Conservation (phyloP, 495 filamentous ascomycete genomes). For the Penicillium odoratum region DNA sequence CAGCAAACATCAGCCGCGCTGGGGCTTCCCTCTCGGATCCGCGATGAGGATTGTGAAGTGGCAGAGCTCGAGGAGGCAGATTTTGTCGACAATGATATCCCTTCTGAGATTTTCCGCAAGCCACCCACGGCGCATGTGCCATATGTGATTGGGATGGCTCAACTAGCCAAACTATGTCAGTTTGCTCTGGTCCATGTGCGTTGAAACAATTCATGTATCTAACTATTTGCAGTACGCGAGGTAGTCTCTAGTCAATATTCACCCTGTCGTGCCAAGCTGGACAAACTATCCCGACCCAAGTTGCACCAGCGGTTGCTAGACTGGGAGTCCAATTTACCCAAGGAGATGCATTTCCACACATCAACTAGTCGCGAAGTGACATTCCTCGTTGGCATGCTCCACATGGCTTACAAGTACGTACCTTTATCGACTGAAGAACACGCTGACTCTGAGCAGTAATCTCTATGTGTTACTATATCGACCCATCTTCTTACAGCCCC, state of each 20-base stretch:
- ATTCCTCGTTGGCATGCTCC: constrained; percentile 43
- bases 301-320: constrained; percentile 33
- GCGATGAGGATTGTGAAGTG: constrained; percentile 50
- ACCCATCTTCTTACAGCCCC: constrained; percentile 34
- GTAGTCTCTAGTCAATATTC: constrained; percentile 44
- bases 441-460: constrained; percentile 28
- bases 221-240: constrained; percentile 35
- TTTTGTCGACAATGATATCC: constrained; percentile 32
- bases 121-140: constrained; percentile 32
- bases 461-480: constrained; percentile 43
- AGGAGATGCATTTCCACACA: constrained; percentile 32
- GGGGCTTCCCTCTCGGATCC: constrained; percentile 41
- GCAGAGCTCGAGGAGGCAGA: constrained; percentile 38
- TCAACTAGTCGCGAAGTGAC: constrained; percentile 27
- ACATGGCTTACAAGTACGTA: constrained; percentile 46
- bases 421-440: neutral
- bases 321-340: constrained; percentile 39
- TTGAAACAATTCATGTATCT: neutral
- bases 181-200: neutral
- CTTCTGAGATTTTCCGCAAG: constrained; percentile 29
- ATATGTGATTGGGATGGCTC: constrained; percentile 46
- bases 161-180: constrained; percentile 41
- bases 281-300: constrained; percentile 26
- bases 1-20: constrained; percentile 44
- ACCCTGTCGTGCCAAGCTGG: constrained; percentile 31